Percentiles rank a stretch among this genome's conserved stretches.
These are phyloP conservation scores for Aspergillus biplanus DNA, from an alignment of 495 filamentous ascomycete species.

Conservation along the genomic window DNA sequence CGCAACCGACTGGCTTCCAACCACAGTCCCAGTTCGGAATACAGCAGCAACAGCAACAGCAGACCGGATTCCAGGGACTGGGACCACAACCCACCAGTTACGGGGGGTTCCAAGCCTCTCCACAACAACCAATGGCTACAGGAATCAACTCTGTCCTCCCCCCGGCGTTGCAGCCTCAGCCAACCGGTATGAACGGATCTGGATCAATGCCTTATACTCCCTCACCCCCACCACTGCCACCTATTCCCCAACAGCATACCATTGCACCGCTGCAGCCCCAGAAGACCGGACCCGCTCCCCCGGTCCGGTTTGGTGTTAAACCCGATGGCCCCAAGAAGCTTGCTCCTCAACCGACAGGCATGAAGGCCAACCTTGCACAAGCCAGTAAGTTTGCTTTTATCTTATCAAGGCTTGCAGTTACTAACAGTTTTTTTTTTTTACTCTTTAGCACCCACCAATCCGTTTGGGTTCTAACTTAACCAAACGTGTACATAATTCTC, in stretches of 20 bases:
- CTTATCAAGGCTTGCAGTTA: not conserved
- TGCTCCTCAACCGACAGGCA: slow-evolving; percentile 84
- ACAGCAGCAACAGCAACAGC: slow-evolving; percentile 54
- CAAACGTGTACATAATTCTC: slow-evolving; percentile 30
- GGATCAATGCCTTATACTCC: slow-evolving; percentile 45
- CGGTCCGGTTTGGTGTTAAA: slow-evolving; percentile 84
- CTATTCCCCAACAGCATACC: slow-evolving; percentile 55
- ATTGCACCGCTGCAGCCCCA: slow-evolving; percentile 73
- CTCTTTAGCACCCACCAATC: slow-evolving; percentile 78
- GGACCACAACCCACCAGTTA: slow-evolving; percentile 72
- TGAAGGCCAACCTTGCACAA: slow-evolving; percentile 85
- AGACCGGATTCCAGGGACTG: slow-evolving; percentile 60
- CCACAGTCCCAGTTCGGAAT: slow-evolving; percentile 56
- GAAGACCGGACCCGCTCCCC: slow-evolving; percentile 90
- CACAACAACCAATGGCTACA: slow-evolving; percentile 55
- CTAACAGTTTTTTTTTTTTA: no score
- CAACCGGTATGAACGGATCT: slow-evolving; percentile 63
- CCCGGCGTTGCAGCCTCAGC: slow-evolving; percentile 51
- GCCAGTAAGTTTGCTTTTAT: slow-evolving; percentile 77
- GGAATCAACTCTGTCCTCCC: slow-evolving; percentile 51
- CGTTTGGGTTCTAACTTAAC: slow-evolving; percentile 77
- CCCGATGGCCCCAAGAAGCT: slow-evolving; percentile 70
- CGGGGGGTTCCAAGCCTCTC: slow-evolving; percentile 41
- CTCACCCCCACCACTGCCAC: slow-evolving; percentile 44
- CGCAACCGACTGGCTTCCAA: slow-evolving; percentile 57